A percentile compares a stretch with the other conserved stretches of the same genome.
Conservation (phyloP, 2,329 filamentous ascomycete species). For the Cordyceps cicadae region DNA sequence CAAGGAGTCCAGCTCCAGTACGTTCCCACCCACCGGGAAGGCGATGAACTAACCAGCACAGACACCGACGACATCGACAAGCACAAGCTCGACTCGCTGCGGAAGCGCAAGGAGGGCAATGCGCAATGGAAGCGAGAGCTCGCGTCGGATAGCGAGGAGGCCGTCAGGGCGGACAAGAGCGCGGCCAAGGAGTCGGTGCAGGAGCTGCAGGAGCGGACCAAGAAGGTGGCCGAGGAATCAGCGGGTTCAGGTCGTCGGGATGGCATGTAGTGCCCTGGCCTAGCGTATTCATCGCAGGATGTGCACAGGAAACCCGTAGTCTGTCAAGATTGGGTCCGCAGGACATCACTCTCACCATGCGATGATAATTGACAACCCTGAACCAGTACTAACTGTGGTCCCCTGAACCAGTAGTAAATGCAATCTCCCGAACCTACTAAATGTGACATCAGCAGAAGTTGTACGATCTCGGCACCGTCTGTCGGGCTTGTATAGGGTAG, state of each 20-base stretch:
- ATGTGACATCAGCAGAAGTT: no score
- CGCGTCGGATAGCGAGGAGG: constrained; percentile 71
- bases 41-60: constrained; percentile 9
- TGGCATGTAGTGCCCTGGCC: not conserved
- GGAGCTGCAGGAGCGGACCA: constrained; percentile 51
- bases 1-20: constrained; percentile 12
- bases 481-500: not conserved
- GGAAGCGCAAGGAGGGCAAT: constrained; percentile 62
- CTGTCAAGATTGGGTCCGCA: no score
- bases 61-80: constrained; percentile 39
- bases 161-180: constrained; percentile 55
- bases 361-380: no score
- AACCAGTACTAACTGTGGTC: no score
- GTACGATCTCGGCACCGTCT: no score
- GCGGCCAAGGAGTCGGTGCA: constrained; percentile 30
- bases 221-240: constrained; percentile 36
- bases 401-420: no score
- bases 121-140: constrained; percentile 71
- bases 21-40: not conserved
- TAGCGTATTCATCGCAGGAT: no score
- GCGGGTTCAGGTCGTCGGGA: not conserved
- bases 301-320: no score
- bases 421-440: no score
- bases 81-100: constrained; percentile 52
- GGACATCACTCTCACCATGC: no score